phyloP scores from a whole-genome alignment of 768 basidiomycete genomes.

The Mycena leptocephala region DNA sequence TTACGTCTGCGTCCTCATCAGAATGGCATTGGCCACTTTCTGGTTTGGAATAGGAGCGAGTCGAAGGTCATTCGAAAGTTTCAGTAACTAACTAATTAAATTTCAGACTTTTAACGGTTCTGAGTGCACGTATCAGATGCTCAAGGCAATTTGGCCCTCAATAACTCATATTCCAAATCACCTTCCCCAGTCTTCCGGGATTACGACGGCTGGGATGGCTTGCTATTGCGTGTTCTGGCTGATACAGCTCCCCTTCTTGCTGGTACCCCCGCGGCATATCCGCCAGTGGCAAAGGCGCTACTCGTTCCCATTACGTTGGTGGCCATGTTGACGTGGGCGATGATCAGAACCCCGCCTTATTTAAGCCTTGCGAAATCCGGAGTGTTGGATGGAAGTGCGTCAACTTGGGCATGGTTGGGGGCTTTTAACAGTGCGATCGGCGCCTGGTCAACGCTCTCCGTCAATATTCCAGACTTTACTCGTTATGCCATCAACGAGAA shows the following conservation, averaged over 20 bases:
- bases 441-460: slow-evolving; percentile 77
- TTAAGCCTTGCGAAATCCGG: slow-evolving; percentile 72
- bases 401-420: slow-evolving; percentile 84
- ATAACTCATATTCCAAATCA: slow-evolving; percentile 75
- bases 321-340: slow-evolving; percentile 85
- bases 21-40: slow-evolving; percentile 84
- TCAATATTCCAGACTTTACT: slow-evolving; percentile 92
- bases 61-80: neutral
- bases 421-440: slow-evolving; percentile 85
- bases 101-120: slow-evolving; percentile 71
- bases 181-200: slow-evolving; percentile 68
- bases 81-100: neutral
- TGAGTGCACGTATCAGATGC: slow-evolving; percentile 86
- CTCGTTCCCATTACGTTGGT: slow-evolving; percentile 75
- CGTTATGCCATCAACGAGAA: slow-evolving; percentile 81
- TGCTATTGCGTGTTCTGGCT: slow-evolving; percentile 76
- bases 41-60: slow-evolving; percentile 84
- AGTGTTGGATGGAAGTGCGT: slow-evolving; percentile 63
- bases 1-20: slow-evolving; percentile 87
- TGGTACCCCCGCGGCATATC: slow-evolving; percentile 84
- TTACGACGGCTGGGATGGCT: slow-evolving; percentile 72
- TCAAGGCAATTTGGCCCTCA: slow-evolving; percentile 89
- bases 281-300: slow-evolving; percentile 77
- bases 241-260: slow-evolving; percentile 82
- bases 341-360: slow-evolving; percentile 74